Percentiles rank a stretch among this genome's conserved stretches.
These are phyloP conservation scores for Pseudopyricularia cyperi DNA, from an alignment of 2,329 filamentous ascomycete species.

Conservation along the genomic window DNA sequence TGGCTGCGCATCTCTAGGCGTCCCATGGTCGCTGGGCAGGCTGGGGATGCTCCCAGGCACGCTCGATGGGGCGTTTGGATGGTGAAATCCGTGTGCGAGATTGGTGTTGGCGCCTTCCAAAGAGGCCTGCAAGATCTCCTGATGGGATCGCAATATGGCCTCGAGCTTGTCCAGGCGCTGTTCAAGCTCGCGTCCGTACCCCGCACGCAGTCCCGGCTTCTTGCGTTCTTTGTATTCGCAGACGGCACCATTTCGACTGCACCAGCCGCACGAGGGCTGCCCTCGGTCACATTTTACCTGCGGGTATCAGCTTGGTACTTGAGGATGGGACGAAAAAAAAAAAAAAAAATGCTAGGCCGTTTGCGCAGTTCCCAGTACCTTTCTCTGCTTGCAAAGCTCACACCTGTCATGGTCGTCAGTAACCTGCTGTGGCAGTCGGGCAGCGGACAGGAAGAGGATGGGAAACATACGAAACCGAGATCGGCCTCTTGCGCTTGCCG, in stretches of 20 bases:
- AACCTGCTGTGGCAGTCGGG: neutral
- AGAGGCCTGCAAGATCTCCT: slow-evolving; percentile 50
- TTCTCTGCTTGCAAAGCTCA: slow-evolving; percentile 70
- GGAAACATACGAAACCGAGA: slow-evolving; percentile 45
- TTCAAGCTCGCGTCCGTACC: slow-evolving; percentile 61
- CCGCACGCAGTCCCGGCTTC: slow-evolving; percentile 51
- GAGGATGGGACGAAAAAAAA: neutral
- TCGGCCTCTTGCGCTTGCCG: slow-evolving; percentile 46
- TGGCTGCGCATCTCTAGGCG: slow-evolving; percentile 30
- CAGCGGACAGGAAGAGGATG: slow-evolving; percentile 3
- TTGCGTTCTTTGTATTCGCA: slow-evolving; percentile 60
- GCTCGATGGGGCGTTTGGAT: slow-evolving; percentile 22
- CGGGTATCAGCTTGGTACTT: neutral
- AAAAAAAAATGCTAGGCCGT: neutral
- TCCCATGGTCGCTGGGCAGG: slow-evolving; percentile 41
- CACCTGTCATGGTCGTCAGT: slow-evolving; percentile 35
- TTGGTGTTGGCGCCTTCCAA: slow-evolving; percentile 20
- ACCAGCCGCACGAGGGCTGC: slow-evolving; percentile 60
- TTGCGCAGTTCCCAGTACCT: slow-evolving; percentile 38
- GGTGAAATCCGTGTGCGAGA: slow-evolving; percentile 9
- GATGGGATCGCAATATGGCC: slow-evolving; percentile 50
- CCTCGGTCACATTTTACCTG: slow-evolving; percentile 65
- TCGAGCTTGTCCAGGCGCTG: slow-evolving; percentile 59
- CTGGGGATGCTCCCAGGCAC: slow-evolving; percentile 36
- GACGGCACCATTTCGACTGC: slow-evolving; percentile 45